Conservation (phyloP, 805 yeast species). For the Ogataea zsoltii region DNA sequence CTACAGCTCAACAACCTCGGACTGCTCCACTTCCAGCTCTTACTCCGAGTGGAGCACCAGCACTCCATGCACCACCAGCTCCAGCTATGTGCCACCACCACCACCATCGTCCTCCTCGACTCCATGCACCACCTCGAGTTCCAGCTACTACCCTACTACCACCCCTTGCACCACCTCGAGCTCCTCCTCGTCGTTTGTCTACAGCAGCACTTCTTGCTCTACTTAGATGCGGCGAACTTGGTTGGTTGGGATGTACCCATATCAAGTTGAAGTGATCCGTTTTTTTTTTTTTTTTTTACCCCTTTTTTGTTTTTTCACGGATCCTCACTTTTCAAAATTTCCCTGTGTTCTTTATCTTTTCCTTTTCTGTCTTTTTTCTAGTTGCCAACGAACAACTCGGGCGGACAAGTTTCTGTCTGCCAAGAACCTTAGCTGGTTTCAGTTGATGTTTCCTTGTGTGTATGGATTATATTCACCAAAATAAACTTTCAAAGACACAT, state of each 20-base stretch:
- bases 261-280: no score
- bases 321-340: background rate
- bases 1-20: slow-evolving; percentile 7
- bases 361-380: background rate
- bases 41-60: background rate
- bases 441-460: slow-evolving; percentile 1
- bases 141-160: background rate
- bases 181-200: background rate
- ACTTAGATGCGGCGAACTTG: no score
- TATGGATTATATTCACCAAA: no score
- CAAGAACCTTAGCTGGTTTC: background rate
- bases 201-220: no score
- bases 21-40: slow-evolving; percentile 3
- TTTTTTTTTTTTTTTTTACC: background rate
- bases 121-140: slow-evolving; percentile 5
- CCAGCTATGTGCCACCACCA: background rate
- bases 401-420: no score
- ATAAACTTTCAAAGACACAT: no score
- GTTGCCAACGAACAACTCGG: background rate
- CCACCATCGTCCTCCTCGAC: no score
- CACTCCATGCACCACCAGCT: slow-evolving; percentile 3
- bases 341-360: background rate
- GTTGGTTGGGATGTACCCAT: no score
- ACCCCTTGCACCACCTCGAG: background rate
- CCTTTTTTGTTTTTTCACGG: background rate